Percentiles rank a stretch among this genome's conserved stretches.
Evolutionary conservation across 2,329 filamentous ascomycete genomes (phyloP).

Genomic region (Talaromyces albobiverticillius): DNA sequence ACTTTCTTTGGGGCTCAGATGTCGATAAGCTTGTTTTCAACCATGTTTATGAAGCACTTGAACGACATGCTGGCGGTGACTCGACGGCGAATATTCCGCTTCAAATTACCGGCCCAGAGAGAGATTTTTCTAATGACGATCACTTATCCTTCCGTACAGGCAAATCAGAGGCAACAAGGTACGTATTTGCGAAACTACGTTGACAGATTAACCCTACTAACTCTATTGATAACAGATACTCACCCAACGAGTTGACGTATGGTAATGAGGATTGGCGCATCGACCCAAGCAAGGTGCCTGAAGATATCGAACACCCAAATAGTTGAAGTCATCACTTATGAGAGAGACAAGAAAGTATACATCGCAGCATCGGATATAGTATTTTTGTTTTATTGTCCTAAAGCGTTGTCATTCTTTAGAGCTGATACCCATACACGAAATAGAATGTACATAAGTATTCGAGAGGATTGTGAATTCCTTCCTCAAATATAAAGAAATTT

Average conservation of each 20-base stretch:
- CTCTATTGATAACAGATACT: background rate
- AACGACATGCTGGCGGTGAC: constrained; percentile 52
- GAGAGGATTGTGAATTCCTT: background rate
- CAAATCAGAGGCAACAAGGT: background rate
- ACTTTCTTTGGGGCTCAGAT: constrained; percentile 91
- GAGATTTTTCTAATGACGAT: background rate
- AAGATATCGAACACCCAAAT: constrained; percentile 11
- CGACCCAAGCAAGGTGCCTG: constrained; percentile 12
- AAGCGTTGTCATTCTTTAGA: background rate
- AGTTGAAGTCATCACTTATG: no score
- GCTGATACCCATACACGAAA: constrained; percentile 1
- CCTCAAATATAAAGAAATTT: background rate
- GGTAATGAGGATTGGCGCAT: constrained; percentile 13
- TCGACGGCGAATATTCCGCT: constrained; percentile 12
- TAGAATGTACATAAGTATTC: constrained; percentile 1
- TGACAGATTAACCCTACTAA: background rate
- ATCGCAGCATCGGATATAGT: background rate
- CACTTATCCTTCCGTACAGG: background rate
- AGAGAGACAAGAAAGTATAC: background rate
- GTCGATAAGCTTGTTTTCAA: constrained; percentile 82
- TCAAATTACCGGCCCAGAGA: constrained; percentile 5
- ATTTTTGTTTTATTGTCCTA: background rate
- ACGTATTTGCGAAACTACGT: background rate
- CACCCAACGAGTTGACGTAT: constrained; percentile 1
- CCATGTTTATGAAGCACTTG: constrained; percentile 84